These are phyloP conservation scores for Gastrolobium villosum DNA, from an alignment of 306 rosid genomes.

Conservation along the genomic window DNA sequence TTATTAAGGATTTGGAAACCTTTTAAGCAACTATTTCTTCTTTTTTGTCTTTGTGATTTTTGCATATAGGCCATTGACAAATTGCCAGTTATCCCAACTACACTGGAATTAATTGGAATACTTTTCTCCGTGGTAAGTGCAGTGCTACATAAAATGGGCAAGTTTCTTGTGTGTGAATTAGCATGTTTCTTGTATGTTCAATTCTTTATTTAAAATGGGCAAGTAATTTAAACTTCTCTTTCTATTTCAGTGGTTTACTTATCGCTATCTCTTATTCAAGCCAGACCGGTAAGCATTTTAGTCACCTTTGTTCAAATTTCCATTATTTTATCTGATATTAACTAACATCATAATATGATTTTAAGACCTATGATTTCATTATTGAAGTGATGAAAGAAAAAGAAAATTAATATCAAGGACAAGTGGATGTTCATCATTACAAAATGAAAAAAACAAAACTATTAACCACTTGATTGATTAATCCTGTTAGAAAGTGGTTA, in stretches of 20 bases:
- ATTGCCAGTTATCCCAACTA: constrained; percentile 75
- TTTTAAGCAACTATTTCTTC: neutral
- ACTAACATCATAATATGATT: neutral
- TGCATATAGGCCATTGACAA: constrained; percentile 75
- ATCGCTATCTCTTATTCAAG: constrained; percentile 95
- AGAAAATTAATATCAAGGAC: neutral
- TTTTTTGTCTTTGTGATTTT: constrained; percentile 32
- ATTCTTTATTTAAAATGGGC: constrained; percentile 9
- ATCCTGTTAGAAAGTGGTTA: constrained; percentile 11
- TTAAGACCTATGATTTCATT: neutral
- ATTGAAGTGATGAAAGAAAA: constrained; percentile 12
- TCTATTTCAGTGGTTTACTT: constrained; percentile 88
- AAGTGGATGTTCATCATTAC: constrained; percentile 1
- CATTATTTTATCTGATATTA: constrained; percentile 11
- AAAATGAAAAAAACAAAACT: neutral
- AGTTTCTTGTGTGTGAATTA: too few relatives aligned
- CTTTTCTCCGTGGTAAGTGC: constrained; percentile 74
- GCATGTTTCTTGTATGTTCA: neutral
- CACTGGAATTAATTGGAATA: constrained; percentile 80
- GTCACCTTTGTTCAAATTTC: constrained; percentile 15
- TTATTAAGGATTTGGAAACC: constrained; percentile 9
- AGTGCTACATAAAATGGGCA: constrained; percentile 40
- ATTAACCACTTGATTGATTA: neutral
- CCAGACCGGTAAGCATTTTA: constrained; percentile 77
- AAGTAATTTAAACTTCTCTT: constrained; percentile 46